Evolutionary conservation across 495 filamentous ascomycete genomes (phyloP), one percentile per base, ranked within the genome.

Genomic region (Penicillium taxi): DNA sequence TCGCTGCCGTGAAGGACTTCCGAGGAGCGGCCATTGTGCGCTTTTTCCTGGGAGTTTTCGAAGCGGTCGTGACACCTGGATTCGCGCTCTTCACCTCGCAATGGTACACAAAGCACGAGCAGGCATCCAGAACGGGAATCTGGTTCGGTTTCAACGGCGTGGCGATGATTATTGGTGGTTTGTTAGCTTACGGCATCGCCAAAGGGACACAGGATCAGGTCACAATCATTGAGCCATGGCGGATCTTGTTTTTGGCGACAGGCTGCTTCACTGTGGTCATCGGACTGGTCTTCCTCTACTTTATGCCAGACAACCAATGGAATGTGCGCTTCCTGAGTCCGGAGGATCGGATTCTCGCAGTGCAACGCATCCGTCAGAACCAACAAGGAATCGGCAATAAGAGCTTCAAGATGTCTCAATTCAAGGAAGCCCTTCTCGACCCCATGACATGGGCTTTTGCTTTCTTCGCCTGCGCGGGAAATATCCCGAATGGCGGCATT

Each of bases 401-500:
- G 43, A 55, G 63, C 14, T 77, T 77, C 47, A 71, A 74, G 29
- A 61, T 50, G 52, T 47, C 60, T 3, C 75, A 80, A 32, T 50
- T 55, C 20, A 29, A 55, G 16, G 61, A 64, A 26, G 54, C 57
- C 13, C 43, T 70, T 24, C 19, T 37, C 1, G 57, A 63, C 19
- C 48, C 57, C 6, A 56, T 58, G 27, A 58, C 61, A 0, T 58
- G 46, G 16, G 41, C 63, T 12, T 46, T 67, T n/a, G 42, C 51
- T 23, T 38, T 66, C 24, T 45, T 59, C 27, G 48, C 50, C 12
- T 39, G 42, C 4, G 32, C 52, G 33, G 44, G 42, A 11, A 69
- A 78, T 44, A 80, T 81, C 26, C 75, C 75, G 2, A 78, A 79
- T 39, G 73, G 77, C 15, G 80, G 78, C 4, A 64, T 84, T 34